These are phyloP conservation scores for Talaromyces sp. DNA, from an alignment of 2,329 filamentous ascomycete species.

Conservation along the genomic window DNA sequence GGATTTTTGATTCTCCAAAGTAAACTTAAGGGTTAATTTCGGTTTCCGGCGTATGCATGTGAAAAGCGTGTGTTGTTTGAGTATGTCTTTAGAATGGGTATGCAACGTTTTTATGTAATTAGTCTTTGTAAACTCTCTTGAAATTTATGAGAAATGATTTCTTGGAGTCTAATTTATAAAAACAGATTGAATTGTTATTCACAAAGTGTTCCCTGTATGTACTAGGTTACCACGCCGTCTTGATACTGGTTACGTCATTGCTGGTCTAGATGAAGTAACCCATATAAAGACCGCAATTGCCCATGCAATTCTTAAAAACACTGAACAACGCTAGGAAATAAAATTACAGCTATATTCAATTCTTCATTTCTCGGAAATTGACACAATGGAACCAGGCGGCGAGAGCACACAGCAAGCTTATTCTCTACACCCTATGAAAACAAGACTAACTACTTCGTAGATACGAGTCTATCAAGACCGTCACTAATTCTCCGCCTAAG, in stretches of 20 bases:
- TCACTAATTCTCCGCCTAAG: constrained; percentile 47
- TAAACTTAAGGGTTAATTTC: neutral
- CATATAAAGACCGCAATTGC: neutral
- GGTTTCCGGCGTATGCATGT: neutral
- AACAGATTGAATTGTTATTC: neutral
- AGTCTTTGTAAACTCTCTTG: neutral
- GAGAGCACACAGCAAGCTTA: constrained; percentile 6
- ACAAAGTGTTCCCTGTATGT: no score
- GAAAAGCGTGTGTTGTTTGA: neutral
- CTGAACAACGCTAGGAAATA: neutral
- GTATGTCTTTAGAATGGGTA: neutral
- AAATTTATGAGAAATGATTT: neutral
- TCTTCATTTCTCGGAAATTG: neutral
- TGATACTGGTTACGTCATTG: constrained; percentile 10
- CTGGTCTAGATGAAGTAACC: neutral
- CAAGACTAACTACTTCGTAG: constrained; percentile 24
- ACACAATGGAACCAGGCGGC: constrained; percentile 8
- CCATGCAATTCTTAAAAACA: neutral
- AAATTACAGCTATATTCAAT: neutral
- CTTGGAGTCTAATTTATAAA: neutral
- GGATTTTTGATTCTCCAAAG: constrained; percentile 50
- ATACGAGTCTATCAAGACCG: constrained; percentile 55
- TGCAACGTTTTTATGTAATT: neutral
- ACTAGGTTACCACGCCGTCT: neutral
- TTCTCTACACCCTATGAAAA: neutral